Percentiles rank a stretch among this genome's conserved stretches.
These are phyloP conservation scores for Coniochaeta prunicola DNA, from an alignment of 2,329 filamentous ascomycete genomes.

Conservation along the genomic window DNA sequence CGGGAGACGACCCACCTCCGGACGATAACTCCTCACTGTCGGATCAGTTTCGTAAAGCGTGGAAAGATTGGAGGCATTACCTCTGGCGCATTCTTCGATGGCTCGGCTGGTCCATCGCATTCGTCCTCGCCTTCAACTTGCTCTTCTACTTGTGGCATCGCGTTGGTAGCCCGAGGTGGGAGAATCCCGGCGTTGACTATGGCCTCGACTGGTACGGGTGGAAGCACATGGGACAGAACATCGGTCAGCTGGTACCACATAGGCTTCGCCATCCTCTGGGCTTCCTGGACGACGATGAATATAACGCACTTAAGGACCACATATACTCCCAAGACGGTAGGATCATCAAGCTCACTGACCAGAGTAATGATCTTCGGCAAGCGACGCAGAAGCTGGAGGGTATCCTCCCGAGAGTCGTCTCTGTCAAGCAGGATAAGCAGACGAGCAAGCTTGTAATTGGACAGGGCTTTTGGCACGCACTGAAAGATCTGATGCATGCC, in stretches of 20 bases:
- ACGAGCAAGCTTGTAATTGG: slow-evolving; percentile 45
- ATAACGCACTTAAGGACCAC: slow-evolving; percentile 15
- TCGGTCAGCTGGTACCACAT: slow-evolving; percentile 20
- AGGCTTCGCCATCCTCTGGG: slow-evolving; percentile 9
- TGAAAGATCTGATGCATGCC: slow-evolving; percentile 45
- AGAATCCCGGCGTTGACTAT: slow-evolving; percentile 8
- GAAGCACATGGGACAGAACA: slow-evolving; percentile 14
- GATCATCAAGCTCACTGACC: slow-evolving; percentile 20
- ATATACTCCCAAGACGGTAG: slow-evolving; percentile 13
- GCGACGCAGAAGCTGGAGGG: slow-evolving; percentile 35
- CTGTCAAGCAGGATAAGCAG: slow-evolving; percentile 42
- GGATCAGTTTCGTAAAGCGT: neutral
- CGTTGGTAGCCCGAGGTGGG: neutral
- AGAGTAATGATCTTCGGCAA: slow-evolving; percentile 25
- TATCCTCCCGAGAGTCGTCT: slow-evolving; percentile 49
- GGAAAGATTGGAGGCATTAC: neutral
- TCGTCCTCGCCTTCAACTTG: neutral
- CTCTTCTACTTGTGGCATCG: neutral
- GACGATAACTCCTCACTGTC: neutral
- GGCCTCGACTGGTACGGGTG: slow-evolving; percentile 17
- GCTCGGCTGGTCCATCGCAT: neutral
- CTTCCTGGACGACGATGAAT: slow-evolving; percentile 10
- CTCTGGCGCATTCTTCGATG: neutral
- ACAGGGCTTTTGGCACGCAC: slow-evolving; percentile 58
- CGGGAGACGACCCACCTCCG: neutral